Conservation (phyloP, 495 filamentous ascomycete genomes). For the Trichoderma gamsii region DNA sequence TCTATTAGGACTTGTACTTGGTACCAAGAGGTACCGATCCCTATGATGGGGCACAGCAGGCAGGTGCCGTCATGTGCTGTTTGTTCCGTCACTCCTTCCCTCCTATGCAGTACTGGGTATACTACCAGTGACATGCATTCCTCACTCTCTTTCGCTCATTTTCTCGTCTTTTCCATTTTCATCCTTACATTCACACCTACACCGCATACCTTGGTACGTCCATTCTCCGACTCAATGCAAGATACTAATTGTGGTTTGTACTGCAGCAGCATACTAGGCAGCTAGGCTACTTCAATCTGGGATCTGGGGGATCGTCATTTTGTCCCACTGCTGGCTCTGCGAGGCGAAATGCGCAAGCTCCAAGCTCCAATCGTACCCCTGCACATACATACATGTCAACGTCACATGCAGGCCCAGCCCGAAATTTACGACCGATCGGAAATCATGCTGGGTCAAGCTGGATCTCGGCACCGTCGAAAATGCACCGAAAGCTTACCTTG, state of each 20-base stretch:
- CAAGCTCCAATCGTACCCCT: background rate
- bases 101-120: too few species aligned
- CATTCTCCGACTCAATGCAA: too few species aligned
- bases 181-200: too few species aligned
- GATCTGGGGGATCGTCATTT: conserved; percentile 1
- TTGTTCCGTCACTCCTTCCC: too few species aligned
- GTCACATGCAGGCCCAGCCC: background rate
- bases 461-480: background rate
- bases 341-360: background rate
- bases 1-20: too few species aligned
- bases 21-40: too few species aligned
- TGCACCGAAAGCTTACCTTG: background rate
- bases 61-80: too few species aligned
- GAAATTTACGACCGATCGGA: background rate
- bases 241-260: background rate
- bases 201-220: too few species aligned
- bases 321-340: background rate
- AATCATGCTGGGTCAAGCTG: background rate
- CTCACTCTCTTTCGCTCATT: too few species aligned
- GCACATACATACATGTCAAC: background rate
- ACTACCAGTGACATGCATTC: too few species aligned
- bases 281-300: background rate
- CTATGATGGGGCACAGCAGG: too few species aligned
- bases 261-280: background rate
- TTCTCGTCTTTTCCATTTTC: too few species aligned